phyloP scores from a whole-genome alignment of 345 rosid species.

The Eucalyptus curtisii region DNA sequence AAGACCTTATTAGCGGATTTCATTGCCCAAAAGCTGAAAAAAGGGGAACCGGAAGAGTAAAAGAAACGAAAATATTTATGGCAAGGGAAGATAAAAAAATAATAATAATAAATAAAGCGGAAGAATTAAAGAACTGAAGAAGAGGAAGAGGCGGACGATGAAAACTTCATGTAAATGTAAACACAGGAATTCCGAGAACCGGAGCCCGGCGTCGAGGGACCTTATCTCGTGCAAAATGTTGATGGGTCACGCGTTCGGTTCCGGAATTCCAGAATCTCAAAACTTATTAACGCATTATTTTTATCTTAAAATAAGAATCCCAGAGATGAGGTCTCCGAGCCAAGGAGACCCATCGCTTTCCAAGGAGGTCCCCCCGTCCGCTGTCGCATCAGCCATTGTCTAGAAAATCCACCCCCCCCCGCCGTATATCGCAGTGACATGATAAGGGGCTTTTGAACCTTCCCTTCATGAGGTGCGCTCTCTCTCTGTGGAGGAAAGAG shows the following conservation, averaged over 20 bases:
- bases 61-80: neutral
- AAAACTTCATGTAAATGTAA: neutral
- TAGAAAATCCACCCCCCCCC: neutral
- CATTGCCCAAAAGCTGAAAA: neutral
- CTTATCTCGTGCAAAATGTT: neutral
- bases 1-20: neutral
- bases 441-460: neutral
- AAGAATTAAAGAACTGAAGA: neutral
- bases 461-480: neutral
- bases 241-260: neutral
- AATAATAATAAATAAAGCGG: neutral
- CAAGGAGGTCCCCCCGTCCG: neutral
- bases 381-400: neutral
- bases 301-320: neutral
- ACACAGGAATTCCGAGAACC: neutral
- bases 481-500: neutral
- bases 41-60: neutral
- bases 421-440: neutral
- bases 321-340: neutral
- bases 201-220: neutral
- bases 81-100: neutral
- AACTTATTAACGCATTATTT: neutral
- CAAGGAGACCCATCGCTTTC: neutral
- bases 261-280: neutral
- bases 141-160: neutral